These are phyloP conservation scores for Berkeleyomyces rouxiae DNA, from an alignment of 2,329 filamentous ascomycete species.

Conservation along the genomic window DNA sequence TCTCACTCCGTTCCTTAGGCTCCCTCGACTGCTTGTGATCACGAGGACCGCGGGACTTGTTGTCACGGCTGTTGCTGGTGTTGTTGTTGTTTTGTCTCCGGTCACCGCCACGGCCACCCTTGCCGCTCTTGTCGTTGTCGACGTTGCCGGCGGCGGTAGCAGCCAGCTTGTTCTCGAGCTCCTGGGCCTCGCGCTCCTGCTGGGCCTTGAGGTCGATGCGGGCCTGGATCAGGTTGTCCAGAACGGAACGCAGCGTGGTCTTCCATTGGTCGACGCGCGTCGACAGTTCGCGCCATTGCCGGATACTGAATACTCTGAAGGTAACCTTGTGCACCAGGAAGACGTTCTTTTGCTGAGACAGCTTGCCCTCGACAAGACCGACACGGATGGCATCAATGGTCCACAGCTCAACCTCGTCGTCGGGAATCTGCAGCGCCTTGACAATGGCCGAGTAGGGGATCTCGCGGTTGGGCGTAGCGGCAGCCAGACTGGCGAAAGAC, in stretches of 20 bases:
- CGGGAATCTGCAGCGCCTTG: conserved; percentile 66
- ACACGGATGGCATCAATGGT: conserved; percentile 96
- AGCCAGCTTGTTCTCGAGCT: conserved; percentile 50
- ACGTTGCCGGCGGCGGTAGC: conserved; percentile 24
- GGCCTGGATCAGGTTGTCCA: conserved; percentile 62
- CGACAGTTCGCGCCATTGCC: conserved; percentile 93
- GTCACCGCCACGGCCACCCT: conserved; percentile 18
- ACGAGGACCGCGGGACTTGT: conserved; percentile 21
- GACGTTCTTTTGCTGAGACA: conserved; percentile 79
- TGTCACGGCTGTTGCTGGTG: conserved; percentile 17
- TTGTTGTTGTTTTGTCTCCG: conserved; percentile 20
- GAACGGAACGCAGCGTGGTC: conserved; percentile 60
- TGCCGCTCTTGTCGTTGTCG: conserved; percentile 19
- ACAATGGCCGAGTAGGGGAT: conserved; percentile 78
- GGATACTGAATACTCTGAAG: conserved; percentile 92
- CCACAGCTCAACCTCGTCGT: conserved; percentile 89
- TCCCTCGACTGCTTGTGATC: conserved; percentile 24
- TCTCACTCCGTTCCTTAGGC: conserved; percentile 34
- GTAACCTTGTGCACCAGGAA: conserved; percentile 94
- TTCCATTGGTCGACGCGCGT: conserved; percentile 85
- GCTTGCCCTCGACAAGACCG: conserved; percentile 87
- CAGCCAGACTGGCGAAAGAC: conserved; percentile 78
- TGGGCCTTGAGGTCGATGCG: conserved; percentile 62
- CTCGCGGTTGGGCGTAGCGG: conserved; percentile 66
- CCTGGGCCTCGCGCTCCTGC: conserved; percentile 60